These are phyloP conservation scores for Phytophthora ohioensis DNA, from an alignment of 352 stramenopile genomes.

Conservation along the genomic window DNA sequence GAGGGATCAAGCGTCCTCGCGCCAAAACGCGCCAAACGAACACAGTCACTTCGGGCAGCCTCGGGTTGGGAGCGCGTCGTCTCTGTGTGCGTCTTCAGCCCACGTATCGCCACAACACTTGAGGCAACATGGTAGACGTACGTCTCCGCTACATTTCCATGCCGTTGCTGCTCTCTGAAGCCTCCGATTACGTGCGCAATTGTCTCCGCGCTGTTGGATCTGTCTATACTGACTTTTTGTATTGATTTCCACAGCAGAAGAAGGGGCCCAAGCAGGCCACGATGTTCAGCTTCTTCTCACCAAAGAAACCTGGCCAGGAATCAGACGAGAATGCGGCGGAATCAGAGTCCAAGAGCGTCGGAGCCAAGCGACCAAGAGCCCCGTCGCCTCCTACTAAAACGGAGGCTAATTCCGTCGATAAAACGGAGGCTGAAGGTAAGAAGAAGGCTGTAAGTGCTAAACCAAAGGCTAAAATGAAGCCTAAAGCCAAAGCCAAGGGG, in stretches of 20 bases:
- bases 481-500: conserved; percentile 29
- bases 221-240: conserved; percentile 23
- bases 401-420: conserved; percentile 11
- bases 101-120: not conserved
- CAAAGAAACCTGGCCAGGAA: conserved; percentile 41
- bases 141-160: conserved; percentile 15
- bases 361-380: conserved; percentile 24
- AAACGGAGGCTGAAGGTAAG: conserved; percentile 21
- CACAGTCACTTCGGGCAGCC: conserved; percentile 8
- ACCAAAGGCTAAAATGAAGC: conserved; percentile 29
- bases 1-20: conserved; percentile 1
- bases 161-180: not conserved
- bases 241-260: conserved; percentile 45
- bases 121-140: conserved; percentile 31
- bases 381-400: conserved; percentile 16
- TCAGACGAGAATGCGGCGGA: conserved; percentile 18
- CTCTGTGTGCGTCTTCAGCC: conserved; percentile 7
- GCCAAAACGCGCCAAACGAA: conserved; percentile 33
- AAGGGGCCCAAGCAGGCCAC: conserved; percentile 69
- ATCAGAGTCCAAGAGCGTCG: conserved; percentile 23
- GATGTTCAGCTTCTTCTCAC: conserved; percentile 86
- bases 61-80: conserved; percentile 7
- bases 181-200: not conserved
- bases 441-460: conserved; percentile 16
- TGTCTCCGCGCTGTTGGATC: not conserved